Evolutionary conservation across 225 moss, liverwort and hornwort genomes (phyloP), one percentile per base, ranked within the genome.

Genomic region (Pleurozium schreberi): DNA sequence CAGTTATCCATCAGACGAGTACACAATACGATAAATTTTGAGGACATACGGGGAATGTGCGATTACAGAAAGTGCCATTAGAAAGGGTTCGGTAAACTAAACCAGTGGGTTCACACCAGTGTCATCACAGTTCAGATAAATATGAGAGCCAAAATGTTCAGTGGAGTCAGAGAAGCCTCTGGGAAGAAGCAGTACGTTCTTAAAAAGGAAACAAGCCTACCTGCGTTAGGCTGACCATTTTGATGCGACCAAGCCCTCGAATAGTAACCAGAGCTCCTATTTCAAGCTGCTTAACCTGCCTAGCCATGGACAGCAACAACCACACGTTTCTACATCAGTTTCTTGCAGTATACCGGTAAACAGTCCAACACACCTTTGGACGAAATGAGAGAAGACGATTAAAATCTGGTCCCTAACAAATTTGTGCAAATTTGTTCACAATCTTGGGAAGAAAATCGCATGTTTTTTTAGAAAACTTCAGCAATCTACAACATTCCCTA

Each of bases 181-280:
- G 34, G 65, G 50, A 82, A 86, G 68, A 52, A 64, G 78, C 50
- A 64, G 33, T 22, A 69, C 31, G 47, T 79, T 83, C 45, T 50
- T 68, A 45, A 12, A 42, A 71, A 86, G 40, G 83, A 87, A 63
- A 63, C 33, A 59, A 81, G 57, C 89, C 70, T 86, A 92, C 98
- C 93, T 98, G 97, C 60, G 97, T 98, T 80, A 98, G 89, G 81
- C 66, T 92, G 87, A 96, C 94, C 89, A 98, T 95, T 88, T 96
- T 97, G 87, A 98, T 96, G 85, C 98, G 97, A 52, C 96, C 97
- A 61, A 98, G 93, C 52, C 98, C 98, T 50, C 95, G 95, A 85
- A 98, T 95, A 43, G 96, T 95, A 76, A 97, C 96, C 88, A 96
- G 93, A 60, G 97, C 98, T 94, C 98, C 97, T 80, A 98, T 93